Base-by-base conservation (phyloP, 805 yeast genomes). In the Jamesozyma jinghongensis region DNA sequence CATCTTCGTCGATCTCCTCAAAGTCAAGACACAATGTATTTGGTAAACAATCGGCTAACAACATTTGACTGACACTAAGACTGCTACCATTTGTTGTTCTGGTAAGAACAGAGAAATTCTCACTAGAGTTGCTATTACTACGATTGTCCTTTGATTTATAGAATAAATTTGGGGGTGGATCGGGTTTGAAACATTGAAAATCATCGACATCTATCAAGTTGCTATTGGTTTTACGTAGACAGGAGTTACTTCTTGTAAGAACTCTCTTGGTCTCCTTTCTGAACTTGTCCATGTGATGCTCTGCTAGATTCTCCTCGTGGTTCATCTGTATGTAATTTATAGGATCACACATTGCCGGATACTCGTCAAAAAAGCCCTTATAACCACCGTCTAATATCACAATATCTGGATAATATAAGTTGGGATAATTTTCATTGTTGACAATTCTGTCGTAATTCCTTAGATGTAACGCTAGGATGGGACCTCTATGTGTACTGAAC, bases 401-500 rank as follows among this genome's bases (percentile, higher is more conserved):
- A 33, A 92, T 77, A 63, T 92, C 95, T 2, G 98, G 98, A 57
- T 81, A 92, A 48, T 74, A 75, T 42, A 92, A 68, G 45, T 73
- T 67, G 0, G 98, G 98, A 62, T 92, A 92, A 45, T 73, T 69
- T 42, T 80, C 77, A 46, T 76, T 69, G 59, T 88, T 87, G 39
- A 77, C 51, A 31, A 73, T 72, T 47, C 98, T 74, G 64, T 92
- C 98, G 51, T 83, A 74, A 44, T 80, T 80, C 46, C 98, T 69
- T 42, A 92, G 70, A 58, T 86, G 87, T 40, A 78, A 69, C 1
- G 97, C 97, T 82, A 92, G 77, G 36, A 81, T 67, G 4, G 98
- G 98, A n/a, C 97, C 95, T 44, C 98, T 71, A 57, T 81, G 85
- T 5, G 94, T 77, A 30, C 94, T 81, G 59, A 86, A 90, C 63